A percentile compares a stretch with the other conserved stretches of the same genome.
Evolutionary conservation across 75 land plant species (phyloP).

Genomic region (Sequoiadendron giganteum): DNA sequence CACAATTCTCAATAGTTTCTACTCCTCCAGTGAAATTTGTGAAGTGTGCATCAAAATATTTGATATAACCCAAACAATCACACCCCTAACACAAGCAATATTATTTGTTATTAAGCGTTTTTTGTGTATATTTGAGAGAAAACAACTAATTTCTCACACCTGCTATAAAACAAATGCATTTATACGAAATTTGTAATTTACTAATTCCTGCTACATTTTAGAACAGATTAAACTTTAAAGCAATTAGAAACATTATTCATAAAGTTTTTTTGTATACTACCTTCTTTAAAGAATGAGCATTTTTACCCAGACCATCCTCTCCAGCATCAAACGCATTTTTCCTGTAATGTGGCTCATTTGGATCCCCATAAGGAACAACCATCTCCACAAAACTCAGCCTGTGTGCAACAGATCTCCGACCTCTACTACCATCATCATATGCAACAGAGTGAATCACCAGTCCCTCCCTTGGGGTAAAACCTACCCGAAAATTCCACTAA

Average conservation of each 20-base stretch:
- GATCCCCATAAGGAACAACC: slow-evolving; percentile 99
- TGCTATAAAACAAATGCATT: background rate
- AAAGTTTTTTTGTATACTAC: slow-evolving; percentile 19
- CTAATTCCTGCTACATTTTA: background rate
- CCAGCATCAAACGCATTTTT: slow-evolving; percentile 99
- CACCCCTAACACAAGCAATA: slow-evolving; percentile 69
- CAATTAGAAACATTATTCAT: background rate
- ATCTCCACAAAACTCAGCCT: slow-evolving; percentile 97
- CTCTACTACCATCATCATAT: slow-evolving; percentile 95
- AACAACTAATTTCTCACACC: background rate
- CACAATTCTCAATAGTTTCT: slow-evolving; percentile 95
- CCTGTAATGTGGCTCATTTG: slow-evolving; percentile 95
- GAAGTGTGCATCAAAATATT: slow-evolving; percentile 98
- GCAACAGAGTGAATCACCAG: slow-evolving; percentile 91
- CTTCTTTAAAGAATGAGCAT: slow-evolving; percentile 95
- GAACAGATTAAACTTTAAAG: background rate
- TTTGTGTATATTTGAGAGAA: background rate
- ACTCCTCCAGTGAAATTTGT: slow-evolving; percentile 94
- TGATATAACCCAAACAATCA: slow-evolving; percentile 92
- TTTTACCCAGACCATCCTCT: slow-evolving; percentile 98
- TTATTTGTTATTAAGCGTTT: background rate
- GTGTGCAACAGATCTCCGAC: slow-evolving; percentile 92
- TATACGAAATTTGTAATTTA: background rate
- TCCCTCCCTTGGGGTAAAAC: slow-evolving; percentile 96
- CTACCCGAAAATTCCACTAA: slow-evolving; percentile 99